These are phyloP conservation scores for Clitopilus passeckerianus DNA, from an alignment of 768 basidiomycete genomes.

Conservation along the genomic window DNA sequence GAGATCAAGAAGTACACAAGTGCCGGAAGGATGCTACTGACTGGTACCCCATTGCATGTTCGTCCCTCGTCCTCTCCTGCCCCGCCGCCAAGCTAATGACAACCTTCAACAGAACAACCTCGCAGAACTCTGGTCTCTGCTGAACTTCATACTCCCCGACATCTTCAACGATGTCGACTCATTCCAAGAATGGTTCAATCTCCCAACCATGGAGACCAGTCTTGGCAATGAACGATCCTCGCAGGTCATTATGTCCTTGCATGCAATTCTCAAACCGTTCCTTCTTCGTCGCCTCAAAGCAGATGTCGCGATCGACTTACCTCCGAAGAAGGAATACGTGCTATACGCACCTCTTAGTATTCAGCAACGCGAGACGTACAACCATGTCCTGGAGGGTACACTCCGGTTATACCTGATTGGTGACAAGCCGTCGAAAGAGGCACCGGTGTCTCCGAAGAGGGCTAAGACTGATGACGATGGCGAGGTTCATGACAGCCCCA, in stretches of 20 bases:
- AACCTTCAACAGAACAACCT: slow-evolving; percentile 79
- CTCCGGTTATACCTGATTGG: slow-evolving; percentile 60
- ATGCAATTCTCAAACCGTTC: slow-evolving; percentile 93
- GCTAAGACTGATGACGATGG: slow-evolving; percentile 8
- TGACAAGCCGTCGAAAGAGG: slow-evolving; percentile 21
- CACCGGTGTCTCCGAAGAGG: neutral
- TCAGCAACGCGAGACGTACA: slow-evolving; percentile 81
- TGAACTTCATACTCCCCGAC: slow-evolving; percentile 94
- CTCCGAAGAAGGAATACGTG: slow-evolving; percentile 93
- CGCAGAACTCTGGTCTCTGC: slow-evolving; percentile 88
- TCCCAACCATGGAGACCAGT: slow-evolving; percentile 55
- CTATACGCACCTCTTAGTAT: slow-evolving; percentile 86
- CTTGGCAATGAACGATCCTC: slow-evolving; percentile 56
- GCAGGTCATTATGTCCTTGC: slow-evolving; percentile 72
- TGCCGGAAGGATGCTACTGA: slow-evolving; percentile 88
- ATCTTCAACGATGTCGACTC: slow-evolving; percentile 86
- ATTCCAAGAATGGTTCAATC: slow-evolving; percentile 90
- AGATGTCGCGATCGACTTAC: slow-evolving; percentile 77
- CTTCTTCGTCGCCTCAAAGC: slow-evolving; percentile 86
- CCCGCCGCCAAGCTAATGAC: neutral
- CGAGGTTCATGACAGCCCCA: neutral
- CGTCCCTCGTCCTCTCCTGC: slow-evolving; percentile 16
- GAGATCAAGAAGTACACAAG: slow-evolving; percentile 86
- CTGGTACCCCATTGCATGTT: slow-evolving; percentile 94
- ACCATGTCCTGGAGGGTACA: slow-evolving; percentile 67